phyloP scores from a whole-genome alignment of 306 rosid genomes.

The Begonia loranthoides region DNA sequence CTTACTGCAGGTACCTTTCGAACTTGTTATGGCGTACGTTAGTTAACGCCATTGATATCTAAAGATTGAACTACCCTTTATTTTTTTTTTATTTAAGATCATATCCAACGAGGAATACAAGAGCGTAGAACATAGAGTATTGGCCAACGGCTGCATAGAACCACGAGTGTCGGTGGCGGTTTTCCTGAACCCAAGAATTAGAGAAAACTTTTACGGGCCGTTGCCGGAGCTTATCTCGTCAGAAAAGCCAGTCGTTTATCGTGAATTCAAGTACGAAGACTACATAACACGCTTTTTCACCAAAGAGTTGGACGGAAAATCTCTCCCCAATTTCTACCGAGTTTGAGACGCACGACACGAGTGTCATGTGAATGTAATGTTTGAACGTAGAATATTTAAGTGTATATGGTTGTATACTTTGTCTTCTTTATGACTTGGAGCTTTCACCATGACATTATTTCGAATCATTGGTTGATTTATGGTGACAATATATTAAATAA shows the following conservation, averaged over 20 bases:
- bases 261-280: background rate
- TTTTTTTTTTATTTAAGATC: background rate
- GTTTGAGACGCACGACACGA: too few species aligned
- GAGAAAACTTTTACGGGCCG: background rate
- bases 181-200: background rate
- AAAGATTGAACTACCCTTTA: background rate
- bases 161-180: background rate
- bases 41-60: background rate
- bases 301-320: background rate
- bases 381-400: too few species aligned
- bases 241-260: background rate
- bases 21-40: background rate
- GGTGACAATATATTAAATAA: too few species aligned
- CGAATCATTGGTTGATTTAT: too few species aligned
- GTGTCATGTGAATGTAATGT: too few species aligned
- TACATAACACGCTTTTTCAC: background rate
- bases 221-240: background rate
- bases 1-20: constrained; percentile 25
- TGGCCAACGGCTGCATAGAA: background rate
- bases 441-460: too few species aligned
- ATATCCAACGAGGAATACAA: background rate
- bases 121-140: background rate
- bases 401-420: too few species aligned
- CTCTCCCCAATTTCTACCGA: background rate
- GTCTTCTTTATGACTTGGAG: too few species aligned